Percentiles rank a stretch among this genome's conserved stretches.
These are phyloP conservation scores for Psilocybe sp. DNA, from an alignment of 768 basidiomycete genomes.

Conservation along the genomic window DNA sequence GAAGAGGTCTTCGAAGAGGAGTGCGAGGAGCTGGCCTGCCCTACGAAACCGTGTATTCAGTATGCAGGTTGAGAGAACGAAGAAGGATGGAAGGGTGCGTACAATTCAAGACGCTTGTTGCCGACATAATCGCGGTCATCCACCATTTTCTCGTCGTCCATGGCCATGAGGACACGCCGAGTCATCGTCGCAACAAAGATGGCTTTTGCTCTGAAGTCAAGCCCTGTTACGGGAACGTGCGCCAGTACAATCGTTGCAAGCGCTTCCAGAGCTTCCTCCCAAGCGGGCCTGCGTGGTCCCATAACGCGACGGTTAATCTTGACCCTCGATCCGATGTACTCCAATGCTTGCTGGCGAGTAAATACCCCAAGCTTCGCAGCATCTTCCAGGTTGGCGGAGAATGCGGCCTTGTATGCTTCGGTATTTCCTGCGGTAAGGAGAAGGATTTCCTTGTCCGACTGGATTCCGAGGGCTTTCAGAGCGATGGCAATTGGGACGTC, in stretches of 20 bases:
- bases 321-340: conserved; percentile 92
- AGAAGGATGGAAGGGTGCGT: conserved; percentile 31
- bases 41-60: conserved; percentile 42
- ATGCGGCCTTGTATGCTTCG: conserved; percentile 81
- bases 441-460: conserved; percentile 97
- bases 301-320: conserved; percentile 81
- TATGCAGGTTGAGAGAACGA: neutral
- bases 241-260: conserved; percentile 97
- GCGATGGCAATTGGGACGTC: conserved; percentile 96
- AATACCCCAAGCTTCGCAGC: conserved; percentile 88
- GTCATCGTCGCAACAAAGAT: conserved; percentile 99
- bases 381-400: conserved; percentile 92
- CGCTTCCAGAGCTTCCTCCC: conserved; percentile 95
- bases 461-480: conserved; percentile 93
- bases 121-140: conserved; percentile 99
- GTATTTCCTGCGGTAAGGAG: conserved; percentile 90
- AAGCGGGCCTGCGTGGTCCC: conserved; percentile 79
- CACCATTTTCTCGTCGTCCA: conserved; percentile 95
- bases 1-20: conserved; percentile 97
- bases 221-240: conserved; percentile 86
- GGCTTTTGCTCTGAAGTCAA: conserved; percentile 91
- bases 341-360: conserved; percentile 90
- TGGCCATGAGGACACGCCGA: conserved; percentile 90
- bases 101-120: conserved; percentile 98
- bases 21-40: conserved; percentile 91